Base-by-base conservation (phyloP, 2,329 filamentous ascomycete genomes). In the Huntiella omanensis region DNA sequence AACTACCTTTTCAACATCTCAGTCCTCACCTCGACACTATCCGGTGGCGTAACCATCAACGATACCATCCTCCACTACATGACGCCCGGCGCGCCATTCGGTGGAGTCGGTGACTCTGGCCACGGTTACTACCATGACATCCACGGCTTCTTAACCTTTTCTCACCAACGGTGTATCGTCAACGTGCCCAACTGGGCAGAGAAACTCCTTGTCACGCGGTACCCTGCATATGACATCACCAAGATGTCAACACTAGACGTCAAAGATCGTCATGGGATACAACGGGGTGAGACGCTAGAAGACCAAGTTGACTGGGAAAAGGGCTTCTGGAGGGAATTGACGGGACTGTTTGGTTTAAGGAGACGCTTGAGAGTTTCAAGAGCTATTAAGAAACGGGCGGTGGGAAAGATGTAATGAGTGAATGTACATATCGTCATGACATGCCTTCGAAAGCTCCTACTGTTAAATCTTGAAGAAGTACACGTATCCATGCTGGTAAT, bases 21-120 rank as follows among this genome's bases (percentile, higher is more conserved):
- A 47, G 45, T 65, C 22, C 50, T 63, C 33, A 51, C 54, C 35
- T 56, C 56, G 49, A 62, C 64, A 41, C 63, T 60, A 12, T 70
- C 67, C 4, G 69, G 69, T 5, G 67, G 68, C 13, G 67, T 70
- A 45, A 69, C 66, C 10, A 57, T 70, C 54, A 71, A 72, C 54
- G 67, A 70, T 52, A 58, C 61, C 35, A 60, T 63, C 50, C 56
- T 68, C 37, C 69, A 71, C 50, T 58, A 58, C 41, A 58, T 56
- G 33, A 58, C 65, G 38, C 60, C 60, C 2, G 58, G 58, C 19
- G 60, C 62, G 2, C 68, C 69, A 5, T 62, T 73, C 39, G 69
- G 70, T 39, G 68, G 70, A 33, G 60, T 70, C 15, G 69, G 69
- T 22, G 58, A 60, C 13, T 68, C 65, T 5, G 69, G 69, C 32